Conservation (phyloP, 495 filamentous ascomycete genomes). For the Immersiella caudata region DNA sequence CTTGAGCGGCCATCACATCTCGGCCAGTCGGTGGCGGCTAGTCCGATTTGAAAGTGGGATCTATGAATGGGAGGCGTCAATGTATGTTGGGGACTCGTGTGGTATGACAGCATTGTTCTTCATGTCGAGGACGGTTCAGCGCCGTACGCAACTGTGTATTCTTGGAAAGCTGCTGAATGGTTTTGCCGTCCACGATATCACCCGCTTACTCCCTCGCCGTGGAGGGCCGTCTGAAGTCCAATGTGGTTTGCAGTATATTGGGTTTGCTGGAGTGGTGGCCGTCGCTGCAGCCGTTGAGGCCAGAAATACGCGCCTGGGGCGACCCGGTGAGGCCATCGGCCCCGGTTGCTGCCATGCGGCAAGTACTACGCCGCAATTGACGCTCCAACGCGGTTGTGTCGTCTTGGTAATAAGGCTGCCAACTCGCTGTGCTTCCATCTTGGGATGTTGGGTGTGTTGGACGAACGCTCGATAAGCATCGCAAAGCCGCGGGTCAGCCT, state of each 20-base stretch:
- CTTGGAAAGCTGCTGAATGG: neutral
- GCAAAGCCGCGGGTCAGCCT: neutral
- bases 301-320: conserved; percentile 5
- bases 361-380: neutral
- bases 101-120: neutral
- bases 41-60: neutral
- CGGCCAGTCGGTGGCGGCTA: neutral
- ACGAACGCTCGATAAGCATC: neutral
- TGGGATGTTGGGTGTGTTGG: neutral
- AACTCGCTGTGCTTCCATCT: neutral
- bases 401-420: neutral
- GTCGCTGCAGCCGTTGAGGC: neutral
- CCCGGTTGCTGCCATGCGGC: neutral
- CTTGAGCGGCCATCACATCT: conserved; percentile 8
- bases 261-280: neutral
- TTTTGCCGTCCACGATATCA: neutral
- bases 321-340: neutral
- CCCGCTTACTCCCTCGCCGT: neutral
- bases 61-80: neutral
- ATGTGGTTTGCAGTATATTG: neutral
- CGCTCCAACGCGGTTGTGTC: neutral
- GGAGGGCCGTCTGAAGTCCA: neutral
- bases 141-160: neutral
- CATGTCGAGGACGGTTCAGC: neutral
- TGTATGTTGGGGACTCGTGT: neutral